Conservation (phyloP, 2,329 filamentous ascomycete genomes). For the Thermoascus crustaceus region DNA sequence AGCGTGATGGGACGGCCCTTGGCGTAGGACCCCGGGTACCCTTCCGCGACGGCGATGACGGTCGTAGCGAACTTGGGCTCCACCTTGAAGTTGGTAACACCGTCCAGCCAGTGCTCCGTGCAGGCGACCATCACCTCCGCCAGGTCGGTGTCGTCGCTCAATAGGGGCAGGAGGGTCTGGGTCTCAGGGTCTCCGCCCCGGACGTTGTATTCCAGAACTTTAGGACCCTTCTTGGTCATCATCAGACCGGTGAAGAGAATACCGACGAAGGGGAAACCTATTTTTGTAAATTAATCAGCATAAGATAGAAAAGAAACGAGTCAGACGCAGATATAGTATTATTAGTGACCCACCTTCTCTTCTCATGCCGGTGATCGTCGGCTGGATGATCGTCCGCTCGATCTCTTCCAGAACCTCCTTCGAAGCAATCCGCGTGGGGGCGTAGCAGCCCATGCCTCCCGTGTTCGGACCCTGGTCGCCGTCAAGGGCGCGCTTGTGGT, state of each 20-base stretch:
- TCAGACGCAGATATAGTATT: no score
- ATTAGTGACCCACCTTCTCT: conserved; percentile 62
- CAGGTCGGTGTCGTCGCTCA: conserved; percentile 71
- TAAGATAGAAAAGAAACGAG: conserved; percentile 60
- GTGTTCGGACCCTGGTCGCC: conserved; percentile 88
- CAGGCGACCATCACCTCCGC: conserved; percentile 85
- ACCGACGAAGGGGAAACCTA: conserved; percentile 36
- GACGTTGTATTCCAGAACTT: conserved; percentile 87
- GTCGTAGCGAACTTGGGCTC: conserved; percentile 70
- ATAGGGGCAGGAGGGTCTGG: conserved; percentile 72
- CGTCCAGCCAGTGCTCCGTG: conserved; percentile 63
- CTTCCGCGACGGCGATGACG: conserved; percentile 85
- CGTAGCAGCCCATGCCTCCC: conserved; percentile 96
- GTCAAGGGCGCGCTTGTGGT: conserved; percentile 92
- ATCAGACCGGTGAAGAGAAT: conserved; percentile 62
- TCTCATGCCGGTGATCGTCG: conserved; percentile 82
- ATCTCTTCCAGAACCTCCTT: conserved; percentile 68
- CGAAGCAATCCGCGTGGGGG: conserved; percentile 73
- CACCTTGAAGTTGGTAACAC: conserved; percentile 59
- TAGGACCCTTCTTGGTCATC: conserved; percentile 74
- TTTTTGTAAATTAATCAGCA: conserved; percentile 4
- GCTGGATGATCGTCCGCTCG: conserved; percentile 74
- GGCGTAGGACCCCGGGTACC: conserved; percentile 78
- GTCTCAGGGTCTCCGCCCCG: conserved; percentile 89
- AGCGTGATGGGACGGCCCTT: conserved; percentile 63